Evolutionary conservation across 1,284 basidiomycete species (phyloP).

Genomic region (Sphaerobolus stellatus): DNA sequence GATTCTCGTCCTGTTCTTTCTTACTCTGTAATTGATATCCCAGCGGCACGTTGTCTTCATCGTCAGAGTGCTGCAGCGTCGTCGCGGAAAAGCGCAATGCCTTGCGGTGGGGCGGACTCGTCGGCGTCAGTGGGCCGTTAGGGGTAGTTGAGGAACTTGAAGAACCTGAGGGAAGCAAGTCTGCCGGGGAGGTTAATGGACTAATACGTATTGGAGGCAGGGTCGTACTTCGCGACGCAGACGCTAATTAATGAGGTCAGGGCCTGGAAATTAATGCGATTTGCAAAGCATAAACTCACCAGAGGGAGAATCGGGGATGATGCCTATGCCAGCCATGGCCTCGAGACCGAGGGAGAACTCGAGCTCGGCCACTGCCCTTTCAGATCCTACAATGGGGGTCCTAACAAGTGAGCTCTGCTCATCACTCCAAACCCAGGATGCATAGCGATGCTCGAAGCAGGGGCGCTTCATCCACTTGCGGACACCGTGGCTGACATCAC

Average conservation of each 20-base stretch:
- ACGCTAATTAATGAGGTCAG: too few relatives aligned
- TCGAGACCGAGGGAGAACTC: constrained; percentile 69
- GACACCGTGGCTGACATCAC: constrained; percentile 53
- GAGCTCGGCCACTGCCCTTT: constrained; percentile 66
- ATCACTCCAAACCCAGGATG: constrained; percentile 49
- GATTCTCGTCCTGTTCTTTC: constrained; percentile 54
- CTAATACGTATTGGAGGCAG: too few relatives aligned
- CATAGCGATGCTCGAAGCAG: constrained; percentile 70
- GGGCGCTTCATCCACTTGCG: constrained; percentile 66
- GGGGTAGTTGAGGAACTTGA: background rate
- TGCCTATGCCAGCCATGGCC: constrained; percentile 45
- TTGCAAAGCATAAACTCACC: too few relatives aligned
- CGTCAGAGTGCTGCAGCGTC: constrained; percentile 41
- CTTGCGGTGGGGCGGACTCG: background rate
- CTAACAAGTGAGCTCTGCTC: constrained; percentile 33
- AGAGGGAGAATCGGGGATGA: constrained; percentile 6
- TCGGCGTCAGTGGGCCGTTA: constrained; percentile 1
- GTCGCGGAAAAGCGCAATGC: background rate
- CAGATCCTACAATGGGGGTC: constrained; percentile 39
- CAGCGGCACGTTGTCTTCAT: constrained; percentile 65
- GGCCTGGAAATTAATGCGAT: too few relatives aligned
- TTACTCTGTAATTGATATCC: constrained; percentile 53
- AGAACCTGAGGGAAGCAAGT: background rate
- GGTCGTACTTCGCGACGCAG: too few relatives aligned
- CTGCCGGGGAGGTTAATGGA: background rate